Base-by-base conservation (phyloP, 2,329 filamentous ascomycete genomes). In the Alternaria angustiovoidea region DNA sequence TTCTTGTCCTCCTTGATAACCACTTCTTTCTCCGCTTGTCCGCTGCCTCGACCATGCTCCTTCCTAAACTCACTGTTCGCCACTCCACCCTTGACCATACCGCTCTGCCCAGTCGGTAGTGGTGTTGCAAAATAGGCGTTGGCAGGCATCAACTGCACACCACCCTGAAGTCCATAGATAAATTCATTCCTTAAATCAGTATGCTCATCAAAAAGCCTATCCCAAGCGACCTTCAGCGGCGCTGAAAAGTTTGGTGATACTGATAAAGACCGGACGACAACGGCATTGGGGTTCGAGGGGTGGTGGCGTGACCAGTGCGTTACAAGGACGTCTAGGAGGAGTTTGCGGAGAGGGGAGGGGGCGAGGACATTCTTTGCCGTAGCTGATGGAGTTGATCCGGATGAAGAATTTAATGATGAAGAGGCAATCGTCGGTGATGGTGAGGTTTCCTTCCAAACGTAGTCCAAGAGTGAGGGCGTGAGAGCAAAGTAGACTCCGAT, bases 401-500 rank as follows among this genome's bases (percentile, higher is more conserved):
- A 26, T 26, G 6, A 7, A 2, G 24, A 7, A 26, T 26, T 26
- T 26, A 7, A 26, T 26, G 24, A 7, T 26, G 24, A 26, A 26
- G 24, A 26, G 24, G 24, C 2, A 7, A 26, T 38, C 7, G 26
- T 5, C 4, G 38, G 36, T 22, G 20, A n/a, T 32, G 43, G 16
- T 28, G 47, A 41, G 3, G 57, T 62, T 2, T 58, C 39, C 1
- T 12, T 18, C 64, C 67, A 72, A 4, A 64, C 47, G 9, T 43
- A 56, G 24, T 63, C 11, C 2, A 69, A n/a, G 1, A 72, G 26
- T 1, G 2, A 2, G 2, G 67, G 69, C 2, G 58, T 65, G 9
- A 72, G 61, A 0, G 26, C 16, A 32, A 67, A 65, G 49, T 56
- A 20, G 1, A 9, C 14, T 5, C 70, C 69, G 2, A 70, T 57